Evolutionary conservation across 2,329 filamentous ascomycete species (phyloP), one percentile per base, ranked within the genome.

Genomic region (Byssothecium circinans): DNA sequence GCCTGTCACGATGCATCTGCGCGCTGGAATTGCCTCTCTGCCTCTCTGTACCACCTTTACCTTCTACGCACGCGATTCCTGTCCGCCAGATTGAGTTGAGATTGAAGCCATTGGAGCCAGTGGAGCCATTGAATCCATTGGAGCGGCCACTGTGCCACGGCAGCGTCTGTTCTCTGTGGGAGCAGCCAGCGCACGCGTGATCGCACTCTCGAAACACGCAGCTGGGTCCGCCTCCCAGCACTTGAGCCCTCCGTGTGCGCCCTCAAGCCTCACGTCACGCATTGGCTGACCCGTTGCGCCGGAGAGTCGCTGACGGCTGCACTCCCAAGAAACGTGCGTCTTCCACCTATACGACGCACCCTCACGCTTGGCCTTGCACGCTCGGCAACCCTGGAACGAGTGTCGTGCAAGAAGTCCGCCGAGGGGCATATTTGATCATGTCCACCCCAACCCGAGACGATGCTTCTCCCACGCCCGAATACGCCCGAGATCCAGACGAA

Each of bases 391-490:
- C 14, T 32, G 29, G 29, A 32, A 22, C 36, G 8, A 8, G 52
- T 52, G 52, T 34, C 32, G 52, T 50, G 54, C 54, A 53, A 54
- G 60, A 53, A 10, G 23, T 52, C 47, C 54, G 49, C 44, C 60
- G 61, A 60, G 61, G 65, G 58, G 57, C 11, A 22, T 39, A 15
- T 39, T 39, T 72, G 75, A 77, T 73, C 69, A 78, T 76, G 75
- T 68, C 69, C 57, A 67, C 74, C 71, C 72, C 75, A 63, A 74
- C 73, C 69, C 71, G 64, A 59, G 65, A 75, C 64, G 74, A 76
- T 66, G 75, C 67, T 45, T 75, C 74, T 63, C 71, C 70, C 58
- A 76, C 74, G 63, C 72, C 75, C 58, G 74, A 75, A 47, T 72
- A 74, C 66, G 74, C 69, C 61, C 63, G 62, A 56, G 73, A 75